phyloP scores from a whole-genome alignment of 108 stramenopile species.

The Seminavis robusta region DNA sequence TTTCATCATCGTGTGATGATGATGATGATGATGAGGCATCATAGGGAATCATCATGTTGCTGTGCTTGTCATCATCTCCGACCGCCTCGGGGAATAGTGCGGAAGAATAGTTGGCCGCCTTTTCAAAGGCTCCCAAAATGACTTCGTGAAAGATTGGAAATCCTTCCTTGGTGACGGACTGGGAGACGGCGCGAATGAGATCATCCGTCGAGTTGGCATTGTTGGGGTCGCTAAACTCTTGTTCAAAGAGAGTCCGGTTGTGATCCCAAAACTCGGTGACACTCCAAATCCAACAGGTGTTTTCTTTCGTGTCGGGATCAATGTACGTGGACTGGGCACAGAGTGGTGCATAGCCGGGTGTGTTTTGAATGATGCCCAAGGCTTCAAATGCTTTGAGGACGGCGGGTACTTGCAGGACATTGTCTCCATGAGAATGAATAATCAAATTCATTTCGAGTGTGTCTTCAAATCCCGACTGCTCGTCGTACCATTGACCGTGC shows the following conservation, averaged over 20 bases:
- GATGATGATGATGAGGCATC: too few species aligned
- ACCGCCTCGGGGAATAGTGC: too few species aligned
- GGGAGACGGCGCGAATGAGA: background rate
- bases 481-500: conserved; percentile 8
- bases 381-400: conserved; percentile 4
- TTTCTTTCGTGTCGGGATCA: background rate
- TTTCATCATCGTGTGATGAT: too few species aligned
- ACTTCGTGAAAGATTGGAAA: background rate
- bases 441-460: background rate
- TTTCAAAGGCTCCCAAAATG: conserved; percentile 8
- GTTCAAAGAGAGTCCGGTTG: background rate
- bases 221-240: too few species aligned
- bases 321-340: background rate
- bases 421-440: conserved; percentile 18
- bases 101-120: too few species aligned
- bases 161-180: conserved; percentile 2
- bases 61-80: too few species aligned
- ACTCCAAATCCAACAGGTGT: background rate
- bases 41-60: too few species aligned
- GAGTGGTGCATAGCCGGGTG: conserved; percentile 9
- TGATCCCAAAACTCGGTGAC: conserved; percentile 13
- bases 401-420: conserved; percentile 9
- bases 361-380: conserved; percentile 3
- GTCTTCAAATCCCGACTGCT: conserved; percentile 4
- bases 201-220: background rate